These are phyloP conservation scores for Rhodamnia argentea DNA, from an alignment of 345 rosid species.

Conservation along the genomic window DNA sequence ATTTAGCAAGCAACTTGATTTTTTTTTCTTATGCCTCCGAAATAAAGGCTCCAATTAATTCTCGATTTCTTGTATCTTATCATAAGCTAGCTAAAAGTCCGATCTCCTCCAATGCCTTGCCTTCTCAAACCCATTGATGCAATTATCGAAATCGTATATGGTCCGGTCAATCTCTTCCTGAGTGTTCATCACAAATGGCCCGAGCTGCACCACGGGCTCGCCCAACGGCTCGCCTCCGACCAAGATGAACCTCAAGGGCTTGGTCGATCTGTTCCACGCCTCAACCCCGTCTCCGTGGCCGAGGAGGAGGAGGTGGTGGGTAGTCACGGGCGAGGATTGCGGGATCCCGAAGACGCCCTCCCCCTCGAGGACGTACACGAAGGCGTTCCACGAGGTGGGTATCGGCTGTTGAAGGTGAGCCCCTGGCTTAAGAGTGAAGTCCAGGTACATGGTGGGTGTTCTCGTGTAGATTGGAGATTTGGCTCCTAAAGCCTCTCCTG, in stretches of 20 bases:
- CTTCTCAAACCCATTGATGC: constrained; percentile 69
- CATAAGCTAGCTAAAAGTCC: background rate
- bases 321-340: constrained; percentile 18
- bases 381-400: constrained; percentile 60
- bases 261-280: constrained; percentile 63
- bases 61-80: background rate
- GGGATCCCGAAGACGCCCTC: constrained; percentile 49
- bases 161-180: constrained; percentile 71
- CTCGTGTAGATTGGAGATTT: constrained; percentile 67
- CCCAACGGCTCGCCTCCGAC: constrained; percentile 74
- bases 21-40: background rate
- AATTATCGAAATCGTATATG: constrained; percentile 60
- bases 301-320: constrained; percentile 57
- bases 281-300: constrained; percentile 49
- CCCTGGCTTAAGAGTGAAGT: constrained; percentile 61
- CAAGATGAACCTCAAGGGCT: constrained; percentile 51
- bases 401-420: constrained; percentile 55
- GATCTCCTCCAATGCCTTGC: constrained; percentile 60
- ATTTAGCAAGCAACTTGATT: background rate
- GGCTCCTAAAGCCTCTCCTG: constrained; percentile 74
- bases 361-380: constrained; percentile 66
- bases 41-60: background rate
- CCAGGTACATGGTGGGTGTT: constrained; percentile 93
- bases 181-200: constrained; percentile 91
- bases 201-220: constrained; percentile 65